Conservation (phyloP, 495 filamentous ascomycete species). For the Penicillium paradoxum region DNA sequence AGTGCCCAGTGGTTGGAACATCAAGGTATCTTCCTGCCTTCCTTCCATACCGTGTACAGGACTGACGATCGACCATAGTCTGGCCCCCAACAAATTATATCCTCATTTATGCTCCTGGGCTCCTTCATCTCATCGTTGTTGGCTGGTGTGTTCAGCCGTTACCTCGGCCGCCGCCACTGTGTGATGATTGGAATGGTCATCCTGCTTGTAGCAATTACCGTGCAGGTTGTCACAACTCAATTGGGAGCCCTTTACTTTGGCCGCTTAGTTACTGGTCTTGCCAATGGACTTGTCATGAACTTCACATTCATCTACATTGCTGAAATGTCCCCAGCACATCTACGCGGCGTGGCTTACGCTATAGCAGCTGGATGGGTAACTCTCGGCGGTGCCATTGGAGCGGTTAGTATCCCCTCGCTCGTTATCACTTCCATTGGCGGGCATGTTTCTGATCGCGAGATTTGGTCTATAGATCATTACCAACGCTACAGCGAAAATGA, state of each 20-base stretch:
- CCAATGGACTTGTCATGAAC: slow-evolving; percentile 55
- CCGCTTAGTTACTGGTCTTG: slow-evolving; percentile 51
- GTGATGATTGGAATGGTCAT: neutral
- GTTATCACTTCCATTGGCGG: too few relatives aligned
- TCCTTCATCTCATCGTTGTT: slow-evolving; percentile 53
- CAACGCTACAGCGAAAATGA: neutral
- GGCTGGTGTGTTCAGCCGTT: slow-evolving; percentile 33
- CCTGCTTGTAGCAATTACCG: neutral
- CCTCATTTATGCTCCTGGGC: slow-evolving; percentile 51
- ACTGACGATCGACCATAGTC: neutral
- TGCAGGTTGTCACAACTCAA: neutral
- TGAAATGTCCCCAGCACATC: slow-evolving; percentile 25
- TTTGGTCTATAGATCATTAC: neutral
- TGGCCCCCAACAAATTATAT: slow-evolving; percentile 34
- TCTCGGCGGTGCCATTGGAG: neutral
- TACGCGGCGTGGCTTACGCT: neutral
- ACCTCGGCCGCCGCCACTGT: slow-evolving; percentile 9
- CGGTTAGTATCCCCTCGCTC: neutral
- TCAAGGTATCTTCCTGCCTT: slow-evolving; percentile 6
- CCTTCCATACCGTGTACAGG: neutral
- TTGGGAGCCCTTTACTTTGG: slow-evolving; percentile 42
- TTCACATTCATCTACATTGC: slow-evolving; percentile 54
- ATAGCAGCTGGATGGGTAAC: slow-evolving; percentile 32
- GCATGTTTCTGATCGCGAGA: neutral
- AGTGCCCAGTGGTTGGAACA: slow-evolving; percentile 13